phyloP scores from a whole-genome alignment of 805 yeast genomes.

The Lipomyces orientalis region DNA sequence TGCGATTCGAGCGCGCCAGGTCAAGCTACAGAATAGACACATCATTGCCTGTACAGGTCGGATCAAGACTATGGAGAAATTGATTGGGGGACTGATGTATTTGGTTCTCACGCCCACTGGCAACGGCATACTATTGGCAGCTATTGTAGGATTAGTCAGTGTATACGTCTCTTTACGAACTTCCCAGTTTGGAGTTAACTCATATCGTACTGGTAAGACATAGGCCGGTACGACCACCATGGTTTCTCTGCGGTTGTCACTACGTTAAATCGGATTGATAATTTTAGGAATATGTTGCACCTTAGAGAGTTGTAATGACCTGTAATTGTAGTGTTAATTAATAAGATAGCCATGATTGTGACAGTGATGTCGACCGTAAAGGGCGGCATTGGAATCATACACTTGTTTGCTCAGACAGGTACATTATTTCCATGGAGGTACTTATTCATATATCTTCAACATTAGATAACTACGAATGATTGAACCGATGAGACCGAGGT shows the following conservation, averaged over 20 bases:
- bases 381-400: no score
- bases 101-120: constrained; percentile 22
- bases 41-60: constrained; percentile 25
- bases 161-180: constrained; percentile 14
- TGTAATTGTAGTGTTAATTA: no score
- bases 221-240: not conserved
- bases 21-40: constrained; percentile 29
- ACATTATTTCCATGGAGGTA: no score
- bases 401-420: no score
- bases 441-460: no score
- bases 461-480: no score
- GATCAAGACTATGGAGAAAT: constrained; percentile 13
- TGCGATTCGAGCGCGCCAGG: constrained; percentile 11
- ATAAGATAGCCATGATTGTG: no score
- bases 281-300: no score
- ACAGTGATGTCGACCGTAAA: no score
- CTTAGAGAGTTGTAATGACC: no score
- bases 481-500: no score
- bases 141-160: constrained; percentile 15
- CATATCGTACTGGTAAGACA: not conserved
- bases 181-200: not conserved
- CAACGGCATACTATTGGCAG: constrained; percentile 12
- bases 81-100: constrained; percentile 18
- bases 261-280: not conserved
- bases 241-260: no score